Base-by-base conservation (phyloP, 2,329 filamentous ascomycete species). In the Aspergillus versicolor region DNA sequence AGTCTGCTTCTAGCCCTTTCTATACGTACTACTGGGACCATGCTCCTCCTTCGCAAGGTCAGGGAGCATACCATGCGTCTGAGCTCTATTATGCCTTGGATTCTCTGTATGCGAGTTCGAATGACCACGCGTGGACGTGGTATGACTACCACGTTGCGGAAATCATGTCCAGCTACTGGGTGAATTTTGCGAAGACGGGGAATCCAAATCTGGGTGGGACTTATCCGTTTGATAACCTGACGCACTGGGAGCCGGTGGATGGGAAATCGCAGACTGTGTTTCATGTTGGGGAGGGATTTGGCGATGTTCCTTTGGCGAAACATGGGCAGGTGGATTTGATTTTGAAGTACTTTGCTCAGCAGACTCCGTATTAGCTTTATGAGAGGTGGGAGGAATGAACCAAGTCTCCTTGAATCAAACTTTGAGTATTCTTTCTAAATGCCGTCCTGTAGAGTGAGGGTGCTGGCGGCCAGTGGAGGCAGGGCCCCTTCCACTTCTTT, bases 31-130 rank as follows among this genome's bases (percentile, higher is more conserved):
- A 68, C 61, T 75, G 70, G 69, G 65, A 63, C 47, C 73, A 75
- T 48, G 73, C 73, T 2, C 73, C 70, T 1, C 73, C 73, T 0
- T 69, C 71, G 6, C 73, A 75, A 54, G 34, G 48, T 46, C 61
- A 63, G 53, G 75, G 75, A 7, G 73, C 74, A 6, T 73, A 68
- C 61, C 73, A 76, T 54, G 64, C 68, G 61, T 71, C 70, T 1
- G 74, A 77, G 65, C 72, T 77, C 54, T 71, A 70, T 58, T 76
- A 77, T 52, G 68, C 66, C 1, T 62, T 75, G 22, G 75, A 76
- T 56, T 68, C 69, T 30, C 63, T 77, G 13, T 75, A 75, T 50
- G 68, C 51, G 59, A 74, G 70, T 24, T 52, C 57, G 2, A 52
- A 59, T 3, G 47, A 38, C 21, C 57, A 55, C n/a, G 54, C 51